Base-by-base conservation (phyloP, 352 stramenopile genomes). In the Pythium apleroticum region DNA sequence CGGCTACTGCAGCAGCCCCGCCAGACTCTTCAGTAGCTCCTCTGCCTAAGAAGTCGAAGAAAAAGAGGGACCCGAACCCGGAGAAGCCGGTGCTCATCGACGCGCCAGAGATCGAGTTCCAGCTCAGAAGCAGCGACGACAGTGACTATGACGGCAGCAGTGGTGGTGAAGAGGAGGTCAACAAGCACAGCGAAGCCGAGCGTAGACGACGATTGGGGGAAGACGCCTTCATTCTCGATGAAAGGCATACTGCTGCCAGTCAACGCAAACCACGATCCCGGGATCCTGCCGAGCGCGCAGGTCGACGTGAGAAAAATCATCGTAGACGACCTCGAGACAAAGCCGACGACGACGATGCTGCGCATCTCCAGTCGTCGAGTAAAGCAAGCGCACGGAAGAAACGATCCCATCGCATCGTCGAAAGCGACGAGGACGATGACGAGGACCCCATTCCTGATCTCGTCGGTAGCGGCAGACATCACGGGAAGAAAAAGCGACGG, bases 371-470 rank as follows among this genome's bases (percentile, higher is more conserved):
- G 3, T 19, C 7, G 11, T 15, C 39, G 28, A 53, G 27, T 33
- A 69, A 27, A 25, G 20, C 17, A 31, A 66, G 57, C 25, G 27
- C 52, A 20, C 69, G 33, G 4, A 64, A 62, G 35, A 75, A 77
- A 54, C 60, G 76, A 19, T 61, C 63, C 17, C 56, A 75, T 52
- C 73, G 54, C 8, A 79, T 86, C 53, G 30, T 78, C 15, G 71
- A 80, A 8, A 84, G 73, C 63, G 75, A 77, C 31, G 63, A 73
- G 14, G 69, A 72, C 10, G n/a, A 59, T 22, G 68, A 74, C 22
- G 28, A 62, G n/a, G n/a, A n/a, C n/a, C n/a, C n/a, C n/a, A n/a
- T n/a, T n/a, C n/a, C n/a, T 28, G 27, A 50, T 49, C 24, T 2
- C 11, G 48, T 35, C 1, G n/a, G 52, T 15, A 17, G 30, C 28